Base-by-base conservation (phyloP, 2,329 filamentous ascomycete genomes). In the Domatiomyces catenatus region DNA sequence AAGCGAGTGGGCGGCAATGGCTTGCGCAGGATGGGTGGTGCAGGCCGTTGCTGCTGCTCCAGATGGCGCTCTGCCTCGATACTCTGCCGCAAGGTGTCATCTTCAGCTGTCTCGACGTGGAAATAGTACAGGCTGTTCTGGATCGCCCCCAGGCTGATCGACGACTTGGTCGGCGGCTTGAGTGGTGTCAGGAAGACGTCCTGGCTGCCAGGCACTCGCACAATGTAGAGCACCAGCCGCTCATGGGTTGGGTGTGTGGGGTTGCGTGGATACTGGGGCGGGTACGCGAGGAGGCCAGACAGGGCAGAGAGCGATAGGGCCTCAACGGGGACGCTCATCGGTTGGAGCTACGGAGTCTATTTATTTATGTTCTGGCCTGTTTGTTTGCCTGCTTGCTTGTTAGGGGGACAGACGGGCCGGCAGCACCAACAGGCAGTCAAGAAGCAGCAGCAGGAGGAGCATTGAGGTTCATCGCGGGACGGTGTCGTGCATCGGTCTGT, bases 151-250 rank as follows among this genome's bases (percentile, higher is more conserved):
- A 79, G 81, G 0, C 87, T 93, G 56, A 98, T 86, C 53, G 87
- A 90, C 4, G 68, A 65, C 65, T 92, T 94, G 43, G 83, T 75
- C 48, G 85, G 81, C 1, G 92, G 92, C 64, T 94, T 94, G 55
- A 92, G 76, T 0, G 92, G 86, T 1, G 90, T 93, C 45, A 98
- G 79, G 59, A 95, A 93, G 51, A 95, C 77, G 74, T 95, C 90
- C 81, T 81, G 80, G 56, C 85, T 94, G 19, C 90, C 90, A 1
- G 92, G 92, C 0, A 98, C 90, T 58, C 90, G 75, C 36, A 90
- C 87, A 58, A 98, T 93, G 68, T 98, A 98, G 42, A 98, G 76
- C 2, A 82, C 80, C 48, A 96, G 67, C 3, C 86, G 80, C 47
- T 86, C 79, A 55, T 82, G 77, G 55, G 72, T 77, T 59, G 76